phyloP scores from a whole-genome alignment of 2,329 filamentous ascomycete genomes.

The Westerdykella sp. region DNA sequence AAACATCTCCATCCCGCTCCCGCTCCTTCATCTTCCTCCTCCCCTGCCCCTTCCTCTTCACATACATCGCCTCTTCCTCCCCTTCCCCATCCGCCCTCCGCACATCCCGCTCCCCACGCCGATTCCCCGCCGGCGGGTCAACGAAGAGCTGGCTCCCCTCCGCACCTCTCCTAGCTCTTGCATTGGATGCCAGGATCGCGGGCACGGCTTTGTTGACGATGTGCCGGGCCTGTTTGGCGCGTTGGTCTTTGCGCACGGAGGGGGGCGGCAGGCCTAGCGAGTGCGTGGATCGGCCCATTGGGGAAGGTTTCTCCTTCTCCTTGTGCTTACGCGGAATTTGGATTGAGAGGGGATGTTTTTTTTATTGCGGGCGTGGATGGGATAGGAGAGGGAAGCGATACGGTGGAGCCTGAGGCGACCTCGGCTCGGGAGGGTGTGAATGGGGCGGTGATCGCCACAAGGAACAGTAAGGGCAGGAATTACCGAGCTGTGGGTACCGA shows the following conservation, averaged over 20 bases:
- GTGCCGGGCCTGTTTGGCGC: slow-evolving; percentile 51
- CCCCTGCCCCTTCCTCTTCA: slow-evolving; percentile 32
- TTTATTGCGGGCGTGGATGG: too few relatives aligned
- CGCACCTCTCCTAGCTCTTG: slow-evolving; percentile 51
- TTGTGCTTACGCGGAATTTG: too few relatives aligned
- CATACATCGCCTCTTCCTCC: slow-evolving; percentile 14
- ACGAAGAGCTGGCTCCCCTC: slow-evolving; percentile 47
- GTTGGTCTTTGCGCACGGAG: slow-evolving; percentile 32
- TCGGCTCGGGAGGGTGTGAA: too few relatives aligned
- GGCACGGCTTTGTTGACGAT: slow-evolving; percentile 58
- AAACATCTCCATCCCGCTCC: slow-evolving; percentile 5
- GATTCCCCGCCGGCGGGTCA: slow-evolving; percentile 26
- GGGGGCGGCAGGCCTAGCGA: slow-evolving; percentile 36
- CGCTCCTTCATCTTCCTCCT: slow-evolving; percentile 22
- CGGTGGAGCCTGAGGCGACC: too few relatives aligned
- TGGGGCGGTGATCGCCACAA: too few relatives aligned
- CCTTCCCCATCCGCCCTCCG: slow-evolving; percentile 1
- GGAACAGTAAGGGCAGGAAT: too few relatives aligned
- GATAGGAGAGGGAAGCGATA: too few relatives aligned
- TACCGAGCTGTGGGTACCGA: too few relatives aligned
- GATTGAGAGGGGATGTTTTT: too few relatives aligned
- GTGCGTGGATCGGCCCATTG: slow-evolving; percentile 35
- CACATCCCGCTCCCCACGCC: slow-evolving; percentile 2
- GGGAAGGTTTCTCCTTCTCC: too few relatives aligned
- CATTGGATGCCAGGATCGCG: slow-evolving; percentile 47